Conservation (phyloP, 169 alveolate genomes). For the Plasmodium vivax region DNA sequence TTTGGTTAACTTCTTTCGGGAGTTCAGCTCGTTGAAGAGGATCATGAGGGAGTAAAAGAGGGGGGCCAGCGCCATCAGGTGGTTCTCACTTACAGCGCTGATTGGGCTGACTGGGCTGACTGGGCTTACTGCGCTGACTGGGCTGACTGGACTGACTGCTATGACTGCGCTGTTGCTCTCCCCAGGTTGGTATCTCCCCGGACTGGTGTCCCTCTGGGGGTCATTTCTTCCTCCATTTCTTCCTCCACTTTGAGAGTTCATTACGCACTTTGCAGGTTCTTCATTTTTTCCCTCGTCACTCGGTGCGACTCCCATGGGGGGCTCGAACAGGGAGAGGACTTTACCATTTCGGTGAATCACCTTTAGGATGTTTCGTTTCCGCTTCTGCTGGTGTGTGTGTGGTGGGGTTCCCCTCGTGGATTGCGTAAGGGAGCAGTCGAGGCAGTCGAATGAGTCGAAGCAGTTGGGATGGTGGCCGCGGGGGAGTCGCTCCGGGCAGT, state of each 20-base stretch:
- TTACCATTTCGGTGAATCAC: slow-evolving; percentile 23
- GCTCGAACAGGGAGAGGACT: neutral
- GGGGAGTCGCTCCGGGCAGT: neutral
- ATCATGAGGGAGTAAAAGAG: slow-evolving; percentile 57
- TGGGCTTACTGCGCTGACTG: too few species aligned
- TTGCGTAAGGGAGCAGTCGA: neutral
- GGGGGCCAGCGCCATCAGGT: slow-evolving; percentile 34
- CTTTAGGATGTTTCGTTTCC: neutral
- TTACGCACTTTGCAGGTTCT: neutral
- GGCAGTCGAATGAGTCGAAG: neutral
- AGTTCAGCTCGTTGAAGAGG: slow-evolving; percentile 49
- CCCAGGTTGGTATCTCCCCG: neutral
- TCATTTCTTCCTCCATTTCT: neutral
- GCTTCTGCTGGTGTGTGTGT: neutral
- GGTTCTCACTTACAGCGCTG: neutral
- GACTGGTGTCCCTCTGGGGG: neutral
- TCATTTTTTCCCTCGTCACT: neutral
- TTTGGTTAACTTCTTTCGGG: slow-evolving; percentile 61
- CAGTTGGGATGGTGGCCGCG: neutral
- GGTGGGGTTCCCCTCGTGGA: too few species aligned
- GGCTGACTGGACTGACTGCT: too few species aligned
- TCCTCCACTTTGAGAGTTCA: neutral
- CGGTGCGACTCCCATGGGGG: neutral
- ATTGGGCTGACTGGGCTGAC: too few species aligned
- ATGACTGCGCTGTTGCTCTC: neutral